Percentiles rank a stretch among this genome's conserved stretches.
These are phyloP conservation scores for Fragaria nilgerrensis DNA, from an alignment of 306 rosid genomes.

Conservation along the genomic window DNA sequence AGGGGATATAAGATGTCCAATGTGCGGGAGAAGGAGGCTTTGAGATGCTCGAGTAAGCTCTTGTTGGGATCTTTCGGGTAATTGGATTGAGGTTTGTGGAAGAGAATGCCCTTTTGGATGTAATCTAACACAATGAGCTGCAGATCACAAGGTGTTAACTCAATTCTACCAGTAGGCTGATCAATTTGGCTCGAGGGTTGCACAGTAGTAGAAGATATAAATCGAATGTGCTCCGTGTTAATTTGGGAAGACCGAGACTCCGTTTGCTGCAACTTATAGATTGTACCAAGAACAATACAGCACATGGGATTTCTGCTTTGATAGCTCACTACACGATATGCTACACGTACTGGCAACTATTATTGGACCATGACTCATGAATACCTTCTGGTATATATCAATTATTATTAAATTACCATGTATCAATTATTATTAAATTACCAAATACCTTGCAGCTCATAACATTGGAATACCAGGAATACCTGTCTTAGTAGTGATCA, in stretches of 20 bases:
- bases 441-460: no score
- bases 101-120: slow-evolving; percentile 37
- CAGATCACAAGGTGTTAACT: slow-evolving; percentile 35
- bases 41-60: background rate
- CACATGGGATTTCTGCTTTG: no score
- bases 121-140: background rate
- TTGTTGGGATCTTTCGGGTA: background rate
- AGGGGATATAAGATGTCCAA: slow-evolving; percentile 20
- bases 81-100: background rate
- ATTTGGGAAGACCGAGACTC: background rate
- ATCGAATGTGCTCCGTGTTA: background rate
- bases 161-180: slow-evolving; percentile 4
- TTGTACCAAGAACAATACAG: no score
- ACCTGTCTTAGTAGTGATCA: no score
- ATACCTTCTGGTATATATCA: no score
- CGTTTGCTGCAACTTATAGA: background rate
- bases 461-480: no score
- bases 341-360: no score
- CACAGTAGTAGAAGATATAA: background rate
- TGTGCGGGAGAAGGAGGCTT: slow-evolving; percentile 6
- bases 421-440: no score
- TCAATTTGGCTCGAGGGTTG: background rate
- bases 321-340: no score
- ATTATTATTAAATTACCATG: no score
- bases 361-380: no score